A percentile compares a stretch with the other conserved stretches of the same genome.
phyloP scores from a whole-genome alignment of 2,329 filamentous ascomycete genomes.

The Aspergillus hiratsukae region DNA sequence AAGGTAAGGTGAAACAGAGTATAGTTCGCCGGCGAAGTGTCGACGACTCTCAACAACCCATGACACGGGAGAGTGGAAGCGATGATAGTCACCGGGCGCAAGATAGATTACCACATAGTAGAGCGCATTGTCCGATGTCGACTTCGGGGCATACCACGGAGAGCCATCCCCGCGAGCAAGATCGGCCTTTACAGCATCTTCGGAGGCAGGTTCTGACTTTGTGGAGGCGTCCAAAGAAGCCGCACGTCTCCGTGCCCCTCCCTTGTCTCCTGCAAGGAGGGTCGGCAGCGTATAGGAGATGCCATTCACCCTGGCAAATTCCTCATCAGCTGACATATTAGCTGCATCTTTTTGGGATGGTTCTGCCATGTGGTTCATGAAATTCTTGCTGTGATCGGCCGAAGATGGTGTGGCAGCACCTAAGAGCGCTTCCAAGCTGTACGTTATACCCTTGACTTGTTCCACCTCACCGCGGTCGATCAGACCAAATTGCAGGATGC shows the following conservation, averaged over 20 bases:
- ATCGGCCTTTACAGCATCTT: slow-evolving; percentile 78
- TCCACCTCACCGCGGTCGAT: slow-evolving; percentile 94
- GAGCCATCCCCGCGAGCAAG: slow-evolving; percentile 63
- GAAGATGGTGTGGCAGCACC: slow-evolving; percentile 55
- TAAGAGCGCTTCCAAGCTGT: slow-evolving; percentile 87
- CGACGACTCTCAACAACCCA: slow-evolving; percentile 93
- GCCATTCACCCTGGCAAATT: slow-evolving; percentile 90
- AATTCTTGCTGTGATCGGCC: slow-evolving; percentile 35
- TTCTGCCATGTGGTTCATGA: slow-evolving; percentile 30
- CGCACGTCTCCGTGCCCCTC: slow-evolving; percentile 44
- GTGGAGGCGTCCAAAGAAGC: slow-evolving; percentile 69
- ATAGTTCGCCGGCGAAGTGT: slow-evolving; percentile 97
- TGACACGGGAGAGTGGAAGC: slow-evolving; percentile 90
- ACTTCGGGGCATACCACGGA: slow-evolving; percentile 67
- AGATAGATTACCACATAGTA: slow-evolving; percentile 96
- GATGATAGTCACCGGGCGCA: slow-evolving; percentile 95
- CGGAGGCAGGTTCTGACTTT: slow-evolving; percentile 62
- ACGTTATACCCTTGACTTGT: slow-evolving; percentile 98
- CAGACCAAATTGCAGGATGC: slow-evolving; percentile 83
- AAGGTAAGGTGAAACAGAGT: slow-evolving; percentile 90
- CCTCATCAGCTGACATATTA: slow-evolving; percentile 73
- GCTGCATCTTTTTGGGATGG: slow-evolving; percentile 49
- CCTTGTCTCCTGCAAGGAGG: slow-evolving; percentile 66
- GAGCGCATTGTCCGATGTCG: slow-evolving; percentile 60
- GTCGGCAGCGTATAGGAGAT: slow-evolving; percentile 91